A percentile compares a stretch with the other conserved stretches of the same genome.
These are phyloP conservation scores for Penicillium nordicum DNA, from an alignment of 2,329 filamentous ascomycete genomes.

Conservation along the genomic window DNA sequence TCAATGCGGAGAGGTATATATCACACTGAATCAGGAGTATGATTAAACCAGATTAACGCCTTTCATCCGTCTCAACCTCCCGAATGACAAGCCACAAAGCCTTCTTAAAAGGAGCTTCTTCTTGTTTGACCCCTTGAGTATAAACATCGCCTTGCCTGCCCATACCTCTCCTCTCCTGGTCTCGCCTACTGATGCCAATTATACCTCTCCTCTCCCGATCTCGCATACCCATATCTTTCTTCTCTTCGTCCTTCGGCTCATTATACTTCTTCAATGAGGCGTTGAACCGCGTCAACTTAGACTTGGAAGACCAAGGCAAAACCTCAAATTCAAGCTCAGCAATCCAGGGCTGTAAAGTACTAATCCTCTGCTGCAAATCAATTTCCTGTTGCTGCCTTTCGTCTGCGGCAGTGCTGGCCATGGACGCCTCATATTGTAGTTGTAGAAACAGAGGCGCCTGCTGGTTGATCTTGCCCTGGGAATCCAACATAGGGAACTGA, in stretches of 20 bases:
- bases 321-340: slow-evolving; percentile 22
- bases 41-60: background rate
- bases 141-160: background rate
- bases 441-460: slow-evolving; percentile 17
- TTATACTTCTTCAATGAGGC: slow-evolving; percentile 24
- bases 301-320: slow-evolving; percentile 22
- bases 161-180: background rate
- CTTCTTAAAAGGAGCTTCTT: slow-evolving; percentile 11
- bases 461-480: slow-evolving; percentile 22
- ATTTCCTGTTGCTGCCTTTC: slow-evolving; percentile 8
- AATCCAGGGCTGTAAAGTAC: slow-evolving; percentile 27
- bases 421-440: slow-evolving; percentile 1
- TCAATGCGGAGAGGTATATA: background rate
- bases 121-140: background rate
- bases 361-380: slow-evolving; percentile 14
- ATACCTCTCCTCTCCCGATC: background rate
- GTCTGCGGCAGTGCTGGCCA: background rate
- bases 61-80: slow-evolving; percentile 1
- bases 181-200: background rate
- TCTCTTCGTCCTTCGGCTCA: background rate
- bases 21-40: background rate
- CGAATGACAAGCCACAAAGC: slow-evolving; percentile 19
- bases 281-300: slow-evolving; percentile 24
- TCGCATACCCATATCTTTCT: background rate
- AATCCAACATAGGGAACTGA: slow-evolving; percentile 25